A percentile compares a stretch with the other conserved stretches of the same genome.
Evolutionary conservation across 495 filamentous ascomycete genomes (phyloP).

Genomic region (Aspergillus biplanus): DNA sequence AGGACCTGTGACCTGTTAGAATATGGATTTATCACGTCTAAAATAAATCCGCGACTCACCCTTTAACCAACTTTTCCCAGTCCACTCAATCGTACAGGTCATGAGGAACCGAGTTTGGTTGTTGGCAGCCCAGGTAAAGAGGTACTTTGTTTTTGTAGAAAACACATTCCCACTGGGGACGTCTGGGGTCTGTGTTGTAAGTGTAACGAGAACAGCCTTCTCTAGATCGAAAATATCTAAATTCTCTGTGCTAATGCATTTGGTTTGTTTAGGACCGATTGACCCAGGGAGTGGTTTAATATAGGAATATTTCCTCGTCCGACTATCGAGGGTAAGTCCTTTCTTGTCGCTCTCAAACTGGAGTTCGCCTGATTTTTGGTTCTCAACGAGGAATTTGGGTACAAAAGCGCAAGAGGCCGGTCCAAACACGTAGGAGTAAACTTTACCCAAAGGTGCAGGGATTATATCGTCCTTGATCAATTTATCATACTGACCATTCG

Average conservation of each 20-base stretch:
- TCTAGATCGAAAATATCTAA: constrained; percentile 85
- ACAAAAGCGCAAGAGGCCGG: constrained; percentile 77
- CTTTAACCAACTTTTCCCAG: constrained; percentile 97
- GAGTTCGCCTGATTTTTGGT: constrained; percentile 87
- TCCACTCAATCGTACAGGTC: constrained; percentile 92
- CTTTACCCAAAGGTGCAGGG: constrained; percentile 85
- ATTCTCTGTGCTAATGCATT: constrained; percentile 85
- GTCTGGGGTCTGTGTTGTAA: constrained; percentile 88
- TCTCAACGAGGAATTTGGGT: constrained; percentile 78
- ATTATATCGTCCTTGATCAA: constrained; percentile 83
- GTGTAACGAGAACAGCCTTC: constrained; percentile 76
- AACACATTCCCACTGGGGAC: constrained; percentile 95
- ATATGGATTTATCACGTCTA: not conserved
- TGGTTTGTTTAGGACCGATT: constrained; percentile 93
- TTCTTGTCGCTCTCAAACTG: constrained; percentile 80
- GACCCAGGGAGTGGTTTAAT: constrained; percentile 85
- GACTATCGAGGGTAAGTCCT: constrained; percentile 72
- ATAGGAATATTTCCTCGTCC: constrained; percentile 76
- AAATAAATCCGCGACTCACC: constrained; percentile 55
- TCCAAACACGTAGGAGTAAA: constrained; percentile 87
- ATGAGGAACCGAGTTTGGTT: constrained; percentile 82
- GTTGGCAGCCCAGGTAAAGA: constrained; percentile 85
- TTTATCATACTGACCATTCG: constrained; percentile 78
- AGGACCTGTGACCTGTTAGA: constrained; percentile 61
- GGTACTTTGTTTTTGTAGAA: constrained; percentile 88